A percentile compares a stretch with the other conserved stretches of the same genome.
Evolutionary conservation across 345 rosid species (phyloP).

Genomic region (Pugionium cornutum): DNA sequence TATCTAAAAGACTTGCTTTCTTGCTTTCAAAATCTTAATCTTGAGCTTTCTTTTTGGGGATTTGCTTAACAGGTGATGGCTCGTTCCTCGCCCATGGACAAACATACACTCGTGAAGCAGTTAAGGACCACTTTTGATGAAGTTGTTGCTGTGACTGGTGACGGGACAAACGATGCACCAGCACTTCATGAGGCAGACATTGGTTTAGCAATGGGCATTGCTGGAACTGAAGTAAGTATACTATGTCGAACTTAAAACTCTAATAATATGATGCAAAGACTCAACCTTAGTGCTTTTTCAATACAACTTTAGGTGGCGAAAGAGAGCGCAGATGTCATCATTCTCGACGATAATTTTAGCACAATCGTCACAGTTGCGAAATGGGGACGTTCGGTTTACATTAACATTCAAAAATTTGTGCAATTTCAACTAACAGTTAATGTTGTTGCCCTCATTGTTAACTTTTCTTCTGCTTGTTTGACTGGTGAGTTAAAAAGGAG

Average conservation of each 20-base stretch:
- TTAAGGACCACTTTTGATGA: constrained; percentile 74
- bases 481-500: constrained; percentile 50
- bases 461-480: constrained; percentile 89
- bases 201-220: constrained; percentile 96
- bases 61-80: constrained; percentile 69
- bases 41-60: too few relatives aligned
- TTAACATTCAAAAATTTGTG: constrained; percentile 87
- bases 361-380: constrained; percentile 90
- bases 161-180: constrained; percentile 96
- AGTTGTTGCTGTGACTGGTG: constrained; percentile 93
- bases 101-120: constrained; percentile 80
- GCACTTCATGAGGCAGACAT: constrained; percentile 95
- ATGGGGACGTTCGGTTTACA: constrained; percentile 93
- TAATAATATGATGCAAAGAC: not conserved
- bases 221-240: constrained; percentile 78
- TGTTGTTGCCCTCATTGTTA: constrained; percentile 78
- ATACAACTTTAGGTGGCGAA: constrained; percentile 67
- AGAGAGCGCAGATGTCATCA: constrained; percentile 93
- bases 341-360: constrained; percentile 89
- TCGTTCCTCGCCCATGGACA: constrained; percentile 91
- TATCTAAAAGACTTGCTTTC: too few relatives aligned
- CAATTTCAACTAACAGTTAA: constrained; percentile 93
- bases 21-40: too few relatives aligned
- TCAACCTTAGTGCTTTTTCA: not conserved
- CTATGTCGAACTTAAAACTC: not conserved